Evolutionary conservation across 2,329 filamentous ascomycete genomes (phyloP).

Genomic region (Colletotrichum kahawae): DNA sequence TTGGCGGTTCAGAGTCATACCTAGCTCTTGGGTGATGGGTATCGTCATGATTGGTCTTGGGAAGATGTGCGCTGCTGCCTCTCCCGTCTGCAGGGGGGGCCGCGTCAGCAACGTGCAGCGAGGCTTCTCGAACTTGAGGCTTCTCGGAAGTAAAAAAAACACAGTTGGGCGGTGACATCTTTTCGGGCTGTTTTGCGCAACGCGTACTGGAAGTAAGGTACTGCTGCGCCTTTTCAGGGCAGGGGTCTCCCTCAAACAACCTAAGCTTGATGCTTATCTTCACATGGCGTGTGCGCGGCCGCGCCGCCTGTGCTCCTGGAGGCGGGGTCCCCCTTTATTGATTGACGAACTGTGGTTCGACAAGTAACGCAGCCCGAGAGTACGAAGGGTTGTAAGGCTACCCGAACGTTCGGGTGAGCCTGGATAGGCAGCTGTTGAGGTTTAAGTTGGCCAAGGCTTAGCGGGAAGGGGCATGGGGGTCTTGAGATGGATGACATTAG

Average conservation of each 20-base stretch:
- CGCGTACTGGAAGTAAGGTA: not conserved
- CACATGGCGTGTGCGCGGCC: conserved; percentile 2
- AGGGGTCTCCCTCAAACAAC: not conserved
- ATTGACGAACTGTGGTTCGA: conserved; percentile 11
- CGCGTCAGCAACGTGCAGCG: conserved; percentile 14
- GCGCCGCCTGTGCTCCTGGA: not conserved
- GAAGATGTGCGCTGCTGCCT: conserved; percentile 12
- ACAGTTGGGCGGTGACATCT: not conserved
- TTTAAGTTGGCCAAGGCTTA: not conserved
- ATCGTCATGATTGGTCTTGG: not conserved
- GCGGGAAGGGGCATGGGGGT: not conserved
- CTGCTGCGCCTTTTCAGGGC: not conserved
- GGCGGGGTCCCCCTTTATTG: not conserved
- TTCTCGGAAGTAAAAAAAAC: not conserved
- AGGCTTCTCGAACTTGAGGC: not conserved
- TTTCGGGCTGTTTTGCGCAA: not conserved
- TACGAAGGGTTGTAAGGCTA: conserved; percentile 14
- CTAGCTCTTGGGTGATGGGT: not conserved
- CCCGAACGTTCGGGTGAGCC: not conserved
- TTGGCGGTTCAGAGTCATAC: not conserved
- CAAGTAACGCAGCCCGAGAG: not conserved
- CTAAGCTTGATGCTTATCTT: conserved; percentile 18
- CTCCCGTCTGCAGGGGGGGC: not conserved
- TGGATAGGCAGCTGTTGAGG: not conserved
- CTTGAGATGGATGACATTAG: not conserved